Conservation (phyloP, 129 eudicot species). For the Chrysanthemum seticuspe region DNA sequence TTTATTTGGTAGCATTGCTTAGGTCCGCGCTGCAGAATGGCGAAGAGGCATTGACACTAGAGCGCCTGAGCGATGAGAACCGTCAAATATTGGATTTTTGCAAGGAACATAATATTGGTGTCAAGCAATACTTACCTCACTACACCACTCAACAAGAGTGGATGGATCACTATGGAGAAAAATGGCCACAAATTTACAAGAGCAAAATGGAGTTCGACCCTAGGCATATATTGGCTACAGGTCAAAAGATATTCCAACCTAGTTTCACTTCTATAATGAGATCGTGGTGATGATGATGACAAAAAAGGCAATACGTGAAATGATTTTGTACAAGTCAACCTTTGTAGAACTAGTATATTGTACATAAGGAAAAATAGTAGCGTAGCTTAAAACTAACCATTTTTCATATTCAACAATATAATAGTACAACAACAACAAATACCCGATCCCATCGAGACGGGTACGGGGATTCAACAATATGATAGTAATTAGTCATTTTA, state of each 20-base stretch:
- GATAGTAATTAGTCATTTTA: too few relatives aligned
- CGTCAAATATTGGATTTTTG: slow-evolving; percentile 57
- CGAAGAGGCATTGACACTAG: slow-evolving; percentile 50
- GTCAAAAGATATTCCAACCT: slow-evolving; percentile 70
- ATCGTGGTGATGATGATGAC: slow-evolving; percentile 27
- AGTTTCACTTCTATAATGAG: slow-evolving; percentile 27
- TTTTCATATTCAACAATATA: slow-evolving; percentile 4
- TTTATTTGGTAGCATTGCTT: slow-evolving; percentile 78
- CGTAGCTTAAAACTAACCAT: slow-evolving; percentile 22
- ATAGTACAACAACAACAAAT: neutral
- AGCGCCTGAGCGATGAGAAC: slow-evolving; percentile 59
- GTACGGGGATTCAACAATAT: neutral
- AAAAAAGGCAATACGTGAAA: neutral
- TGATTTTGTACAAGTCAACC: slow-evolving; percentile 19
- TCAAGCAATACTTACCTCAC: slow-evolving; percentile 76
- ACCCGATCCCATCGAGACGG: neutral
- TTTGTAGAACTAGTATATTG: slow-evolving; percentile 11
- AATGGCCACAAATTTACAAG: slow-evolving; percentile 53
- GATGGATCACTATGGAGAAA: slow-evolving; percentile 71
- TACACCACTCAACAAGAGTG: slow-evolving; percentile 69
- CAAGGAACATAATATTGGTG: slow-evolving; percentile 42
- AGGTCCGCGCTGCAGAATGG: slow-evolving; percentile 71
- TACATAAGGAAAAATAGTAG: slow-evolving; percentile 25
- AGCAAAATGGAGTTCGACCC: slow-evolving; percentile 77
- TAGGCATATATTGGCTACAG: slow-evolving; percentile 64